Base-by-base conservation (phyloP, 2,329 filamentous ascomycete genomes). In the Rhexocercosporidium sp. region DNA sequence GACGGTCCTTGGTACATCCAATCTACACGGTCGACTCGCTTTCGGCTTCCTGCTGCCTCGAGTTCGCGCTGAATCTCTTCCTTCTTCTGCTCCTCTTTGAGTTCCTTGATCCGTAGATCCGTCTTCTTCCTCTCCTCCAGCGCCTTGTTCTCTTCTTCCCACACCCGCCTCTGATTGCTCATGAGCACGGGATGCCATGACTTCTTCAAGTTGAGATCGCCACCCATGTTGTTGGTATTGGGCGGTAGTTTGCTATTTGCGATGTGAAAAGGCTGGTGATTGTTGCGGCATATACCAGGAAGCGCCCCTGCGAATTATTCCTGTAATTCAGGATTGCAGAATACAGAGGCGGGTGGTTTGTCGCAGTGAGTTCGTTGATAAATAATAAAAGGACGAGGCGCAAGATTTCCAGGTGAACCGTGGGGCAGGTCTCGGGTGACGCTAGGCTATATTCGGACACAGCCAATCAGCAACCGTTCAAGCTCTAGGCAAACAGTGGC, bases 1-100 rank as follows among this genome's bases (percentile, higher is more conserved):
- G 90, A 91, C 8, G 96, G 94, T 1, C 95, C 95, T 74, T 91
- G 89, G 80, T 99, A 99, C 93, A 99, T 97, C 93, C 96, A 99
- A 75, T 98, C 96, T 29, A 99, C 95, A 41, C 94, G 89, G 74
- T 95, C 90, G 34, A 91, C 82, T 62, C 91, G 86, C 76, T 93
- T 94, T 74, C 87, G 88, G 65, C 94, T 94, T 44, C 96, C 96
- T 0, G 94, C 91, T 2, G 91, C 90, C 80, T 97, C 96, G 65
- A 97, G 93, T 72, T 98, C 86, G 62, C 90, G 88, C 79, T 97
- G 92, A 0, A 98, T 88, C 78, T 98, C 94, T 79, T 97, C 93
- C 72, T 97, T 92, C 57, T 92, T 90, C 56, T 94, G 90, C 82
- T 99, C 96, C 78, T 98, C 94, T 73, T 94, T 93, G 72, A 97